Percentiles rank a stretch among this genome's conserved stretches.
phyloP scores from a whole-genome alignment of 495 filamentous ascomycete genomes.

The Mycothermus thermophilus region DNA sequence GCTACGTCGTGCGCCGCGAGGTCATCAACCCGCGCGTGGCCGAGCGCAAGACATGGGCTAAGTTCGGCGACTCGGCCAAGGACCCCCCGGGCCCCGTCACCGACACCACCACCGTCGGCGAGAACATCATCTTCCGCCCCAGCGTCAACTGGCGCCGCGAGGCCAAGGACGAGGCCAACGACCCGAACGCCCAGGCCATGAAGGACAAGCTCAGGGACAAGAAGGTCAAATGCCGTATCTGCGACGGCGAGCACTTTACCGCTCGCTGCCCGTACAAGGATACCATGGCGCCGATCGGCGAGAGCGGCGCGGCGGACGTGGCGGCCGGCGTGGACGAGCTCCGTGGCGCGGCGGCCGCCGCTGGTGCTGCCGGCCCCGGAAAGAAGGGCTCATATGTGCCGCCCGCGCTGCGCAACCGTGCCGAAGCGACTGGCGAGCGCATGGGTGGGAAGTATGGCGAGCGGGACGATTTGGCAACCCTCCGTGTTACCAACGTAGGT shows the following conservation, averaged over 20 bases:
- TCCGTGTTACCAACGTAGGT: conserved; percentile 93
- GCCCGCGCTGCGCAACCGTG: conserved; percentile 70
- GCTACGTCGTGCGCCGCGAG: conserved; percentile 74
- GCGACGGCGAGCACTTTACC: conserved; percentile 96
- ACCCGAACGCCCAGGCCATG: conserved; percentile 63
- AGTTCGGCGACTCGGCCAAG: conserved; percentile 61
- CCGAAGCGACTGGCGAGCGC: conserved; percentile 56
- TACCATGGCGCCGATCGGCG: conserved; percentile 44
- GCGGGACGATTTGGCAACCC: conserved; percentile 87
- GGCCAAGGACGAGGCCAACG: conserved; percentile 62
- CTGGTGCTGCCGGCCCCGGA: conserved; percentile 47
- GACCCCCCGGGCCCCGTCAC: conserved; percentile 57
- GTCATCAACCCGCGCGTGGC: conserved; percentile 93
- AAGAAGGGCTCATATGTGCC: conserved; percentile 77
- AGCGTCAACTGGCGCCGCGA: conserved; percentile 81
- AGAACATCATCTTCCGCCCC: conserved; percentile 94
- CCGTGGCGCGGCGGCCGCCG: conserved; percentile 17
- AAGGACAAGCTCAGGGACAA: conserved; percentile 93
- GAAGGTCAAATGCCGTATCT: conserved; percentile 99
- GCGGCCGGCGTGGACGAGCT: conserved; percentile 41
- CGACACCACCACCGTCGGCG: conserved; percentile 86
- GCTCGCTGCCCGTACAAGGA: conserved; percentile 70
- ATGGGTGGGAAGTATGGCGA: conserved; percentile 88
- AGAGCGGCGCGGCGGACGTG: conserved; percentile 37
- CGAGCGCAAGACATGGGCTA: conserved; percentile 78